Evolutionary conservation across 192 early-diverging fungal genomes (phyloP), one percentile per base, ranked within the genome.

Genomic region (Coemansia sp.): DNA sequence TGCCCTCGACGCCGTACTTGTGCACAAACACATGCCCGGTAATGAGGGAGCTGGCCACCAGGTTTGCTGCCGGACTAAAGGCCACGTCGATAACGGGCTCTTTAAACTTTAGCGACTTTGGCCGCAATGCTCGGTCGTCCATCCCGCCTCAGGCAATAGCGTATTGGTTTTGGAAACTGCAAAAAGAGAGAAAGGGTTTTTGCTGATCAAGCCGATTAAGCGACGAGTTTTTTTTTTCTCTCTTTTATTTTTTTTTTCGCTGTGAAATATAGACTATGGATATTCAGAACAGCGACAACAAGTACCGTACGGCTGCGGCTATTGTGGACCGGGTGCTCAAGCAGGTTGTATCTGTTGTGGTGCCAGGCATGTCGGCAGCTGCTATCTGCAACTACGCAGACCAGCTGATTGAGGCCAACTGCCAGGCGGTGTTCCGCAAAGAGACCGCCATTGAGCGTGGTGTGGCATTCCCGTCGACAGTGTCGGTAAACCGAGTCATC

Each of bases 381-480:
- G 84, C 84, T 48, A 66, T 90, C 20, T 90, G 88, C 62, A 76
- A 76, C 66, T 87, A 80, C 64, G 81, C 81, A 49, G 86, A 90
- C 56, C 65, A 83, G 61, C 69, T 88, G 34, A 79, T 90, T 26
- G 57, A 71, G 44, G 79, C 83, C 9, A 67, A 80, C 49, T 82
- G 84, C 15, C 66, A 62, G 26, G 78, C 80, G 12, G 77, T 86
- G 6, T 81, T 80, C 66, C 85, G 86, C 64, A 78, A 78, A 58
- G 81, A 82, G 61, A 53, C 61, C 28, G 43, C 40, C 17, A 67
- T 83, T 1, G 85, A 88, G 62, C 85, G 87, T 51, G 89, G 89
- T 9, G 82, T 90, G 44, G 86, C 94, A 20, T 81, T 90, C 54
- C 94, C 94, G 26, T 93, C 94, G 8, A 89, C 86, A 53, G 68